These are phyloP conservation scores for Pseudognaphalium luteoalbum DNA, from an alignment of 129 eudicot species.

Conservation along the genomic window DNA sequence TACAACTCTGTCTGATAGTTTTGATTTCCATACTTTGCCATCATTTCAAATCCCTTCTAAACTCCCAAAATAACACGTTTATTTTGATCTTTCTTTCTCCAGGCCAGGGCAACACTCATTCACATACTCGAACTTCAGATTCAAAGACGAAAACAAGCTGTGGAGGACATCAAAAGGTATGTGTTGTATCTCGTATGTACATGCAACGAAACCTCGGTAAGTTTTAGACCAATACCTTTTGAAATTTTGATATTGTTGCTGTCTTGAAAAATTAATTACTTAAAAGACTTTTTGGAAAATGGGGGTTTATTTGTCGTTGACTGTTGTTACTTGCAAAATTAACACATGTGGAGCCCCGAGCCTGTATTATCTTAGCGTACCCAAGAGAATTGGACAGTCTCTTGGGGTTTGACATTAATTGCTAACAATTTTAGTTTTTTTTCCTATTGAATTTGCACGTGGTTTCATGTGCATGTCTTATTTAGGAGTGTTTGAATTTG, in stretches of 20 bases:
- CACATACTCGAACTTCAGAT: constrained; percentile 88
- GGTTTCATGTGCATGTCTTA: too few species aligned
- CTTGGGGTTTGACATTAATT: too few species aligned
- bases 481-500: too few species aligned
- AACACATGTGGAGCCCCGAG: too few species aligned
- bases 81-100: background rate
- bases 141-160: constrained; percentile 82
- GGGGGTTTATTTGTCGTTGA: too few species aligned
- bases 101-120: constrained; percentile 91
- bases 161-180: constrained; percentile 92
- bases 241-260: background rate
- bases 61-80: background rate
- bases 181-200: background rate
- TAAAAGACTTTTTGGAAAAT: too few species aligned
- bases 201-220: background rate
- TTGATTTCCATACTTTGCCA: background rate
- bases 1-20: constrained; percentile 1
- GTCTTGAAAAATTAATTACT: too few species aligned
- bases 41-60: background rate
- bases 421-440: too few species aligned
- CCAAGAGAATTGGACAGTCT: too few species aligned
- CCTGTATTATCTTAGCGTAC: too few species aligned
- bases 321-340: too few species aligned
- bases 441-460: too few species aligned
- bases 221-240: background rate